Evolutionary conservation across 2,329 filamentous ascomycete genomes (phyloP).

Genomic region (Ophiostoma novo-ulmi): DNA sequence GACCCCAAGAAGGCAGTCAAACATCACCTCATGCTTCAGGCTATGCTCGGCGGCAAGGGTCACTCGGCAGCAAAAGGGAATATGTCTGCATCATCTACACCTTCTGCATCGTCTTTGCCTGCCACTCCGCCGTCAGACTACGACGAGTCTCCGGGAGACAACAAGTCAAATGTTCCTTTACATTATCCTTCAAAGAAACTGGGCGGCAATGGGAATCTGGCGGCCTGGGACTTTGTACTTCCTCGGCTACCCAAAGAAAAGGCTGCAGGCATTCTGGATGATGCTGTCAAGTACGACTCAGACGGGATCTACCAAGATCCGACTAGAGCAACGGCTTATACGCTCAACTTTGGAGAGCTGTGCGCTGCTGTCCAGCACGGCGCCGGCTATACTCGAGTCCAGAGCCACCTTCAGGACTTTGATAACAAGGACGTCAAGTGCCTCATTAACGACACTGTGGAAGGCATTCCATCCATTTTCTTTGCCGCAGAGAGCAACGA

Average conservation of each 20-base stretch:
- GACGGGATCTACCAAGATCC: background rate
- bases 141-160: background rate
- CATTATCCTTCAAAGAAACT: background rate
- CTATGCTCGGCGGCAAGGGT: background rate
- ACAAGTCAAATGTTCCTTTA: background rate
- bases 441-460: conserved; percentile 18
- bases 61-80: background rate
- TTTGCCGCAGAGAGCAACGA: conserved; percentile 23
- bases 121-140: background rate
- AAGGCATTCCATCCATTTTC: conserved; percentile 22
- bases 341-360: background rate
- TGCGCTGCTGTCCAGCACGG: background rate
- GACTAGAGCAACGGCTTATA: background rate
- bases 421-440: background rate
- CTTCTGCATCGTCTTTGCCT: background rate
- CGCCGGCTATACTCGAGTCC: background rate
- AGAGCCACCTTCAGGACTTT: background rate
- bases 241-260: background rate
- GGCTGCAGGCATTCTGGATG: background rate
- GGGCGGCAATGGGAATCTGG: background rate
- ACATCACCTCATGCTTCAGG: background rate
- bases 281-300: background rate
- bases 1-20: background rate
- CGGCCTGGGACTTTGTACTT: background rate
- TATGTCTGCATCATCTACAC: background rate